phyloP scores from a whole-genome alignment of 1,284 basidiomycete species.

The Fomes fomentarius region DNA sequence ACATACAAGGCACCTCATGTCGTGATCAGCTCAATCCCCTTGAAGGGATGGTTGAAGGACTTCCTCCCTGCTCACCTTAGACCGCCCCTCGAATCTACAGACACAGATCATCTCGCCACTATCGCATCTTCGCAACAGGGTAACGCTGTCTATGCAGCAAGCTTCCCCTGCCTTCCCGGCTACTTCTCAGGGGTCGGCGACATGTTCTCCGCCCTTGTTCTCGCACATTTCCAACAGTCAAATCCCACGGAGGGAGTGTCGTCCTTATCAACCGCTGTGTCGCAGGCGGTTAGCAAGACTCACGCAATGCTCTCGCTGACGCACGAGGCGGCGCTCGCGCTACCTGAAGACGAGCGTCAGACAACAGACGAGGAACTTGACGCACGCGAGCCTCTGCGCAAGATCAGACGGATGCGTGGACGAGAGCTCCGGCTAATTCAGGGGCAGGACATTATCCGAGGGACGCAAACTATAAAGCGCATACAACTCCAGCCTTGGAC shows the following conservation, averaged over 20 bases:
- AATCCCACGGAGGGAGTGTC: slow-evolving; percentile 41
- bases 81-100: slow-evolving; percentile 33
- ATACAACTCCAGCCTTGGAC: slow-evolving; percentile 41
- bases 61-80: slow-evolving; percentile 50
- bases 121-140: slow-evolving; percentile 61
- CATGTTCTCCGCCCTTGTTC: slow-evolving; percentile 91
- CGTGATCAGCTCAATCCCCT: slow-evolving; percentile 89
- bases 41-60: slow-evolving; percentile 55
- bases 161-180: slow-evolving; percentile 82
- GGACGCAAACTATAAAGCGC: slow-evolving; percentile 30
- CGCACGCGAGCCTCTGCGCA: slow-evolving; percentile 61
- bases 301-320: slow-evolving; percentile 84
- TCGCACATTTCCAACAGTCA: slow-evolving; percentile 69
- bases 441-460: slow-evolving; percentile 61
- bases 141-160: slow-evolving; percentile 61
- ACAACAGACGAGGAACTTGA: slow-evolving; percentile 80
- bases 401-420: slow-evolving; percentile 73
- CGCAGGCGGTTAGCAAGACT: slow-evolving; percentile 80
- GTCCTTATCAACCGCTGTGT: slow-evolving; percentile 60
- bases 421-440: slow-evolving; percentile 84
- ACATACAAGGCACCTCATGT: slow-evolving; percentile 82
- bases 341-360: slow-evolving; percentile 58
- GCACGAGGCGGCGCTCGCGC: slow-evolving; percentile 55
- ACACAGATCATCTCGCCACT: slow-evolving; percentile 69
- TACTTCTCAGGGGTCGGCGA: slow-evolving; percentile 98